Base-by-base conservation (phyloP, 2,329 filamentous ascomycete species). In the Macrophomina tecta region DNA sequence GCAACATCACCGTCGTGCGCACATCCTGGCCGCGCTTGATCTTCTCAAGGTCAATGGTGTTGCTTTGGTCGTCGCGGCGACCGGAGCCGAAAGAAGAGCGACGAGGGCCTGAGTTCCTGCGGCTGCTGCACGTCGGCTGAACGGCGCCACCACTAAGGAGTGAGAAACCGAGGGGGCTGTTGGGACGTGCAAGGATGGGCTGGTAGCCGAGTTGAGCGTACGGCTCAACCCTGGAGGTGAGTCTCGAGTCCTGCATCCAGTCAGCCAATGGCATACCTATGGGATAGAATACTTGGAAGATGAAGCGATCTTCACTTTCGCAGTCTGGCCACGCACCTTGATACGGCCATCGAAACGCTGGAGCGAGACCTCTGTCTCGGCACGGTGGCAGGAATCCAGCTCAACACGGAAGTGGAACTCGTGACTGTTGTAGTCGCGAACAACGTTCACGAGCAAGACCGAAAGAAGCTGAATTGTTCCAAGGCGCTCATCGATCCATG, bases 1-100 rank as follows among this genome's bases (percentile, higher is more conserved):
- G 90, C 38, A 97, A 80, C 94, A 98, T 97, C 70, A 98, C 92
- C 0, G 82, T 84, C 1, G 82, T 84, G 67, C 83, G 82, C n/a
- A 83, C 79, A 69, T 84, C 82, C 5, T 70, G 69, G n/a, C 82
- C 82, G n/a, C 75, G 71, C 16, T 73, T 63, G 65, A 84, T 82
- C 45, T 74, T 74, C 30, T 74, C 69, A 2, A 77, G 66, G 8
- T 74, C 71, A 49, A 84, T 79, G 45, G 72, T 73, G 69, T 83
- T 81, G 65, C 77, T 75, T 7, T 66, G 45, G 11, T 60, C 36
- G 23, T 61, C 28, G 5, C 64, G 64, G n/a, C 42, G 51, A 18
- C 51, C 49, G n/a, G 53, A 28, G 5, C 9, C 6, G 46, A 64
- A 45, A 11, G 48, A 42, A 23, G 38, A 12, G 14, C 60, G 68